Conservation (phyloP, 768 basidiomycete genomes). For the Sporobolomyces phaffii region DNA sequence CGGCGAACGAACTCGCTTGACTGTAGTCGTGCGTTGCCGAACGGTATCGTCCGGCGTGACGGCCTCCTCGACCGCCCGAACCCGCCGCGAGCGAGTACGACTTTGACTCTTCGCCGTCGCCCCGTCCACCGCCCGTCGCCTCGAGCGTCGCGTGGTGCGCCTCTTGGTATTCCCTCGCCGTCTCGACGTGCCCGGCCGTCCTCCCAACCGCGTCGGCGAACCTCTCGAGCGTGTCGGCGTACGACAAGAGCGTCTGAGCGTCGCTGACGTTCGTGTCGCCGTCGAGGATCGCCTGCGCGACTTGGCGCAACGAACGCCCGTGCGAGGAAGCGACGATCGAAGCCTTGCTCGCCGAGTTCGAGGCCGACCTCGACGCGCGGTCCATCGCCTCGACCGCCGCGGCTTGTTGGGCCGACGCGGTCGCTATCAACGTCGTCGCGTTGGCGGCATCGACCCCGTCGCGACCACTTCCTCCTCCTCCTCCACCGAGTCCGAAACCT, state of each 20-base stretch:
- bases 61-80: neutral
- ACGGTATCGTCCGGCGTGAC: neutral
- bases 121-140: neutral
- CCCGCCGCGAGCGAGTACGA: neutral
- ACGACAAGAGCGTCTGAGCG: neutral
- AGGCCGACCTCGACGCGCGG: neutral
- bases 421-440: no score
- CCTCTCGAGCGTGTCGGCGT: neutral
- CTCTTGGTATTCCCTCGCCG: neutral
- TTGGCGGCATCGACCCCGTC: no score
- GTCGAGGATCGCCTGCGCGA: neutral
- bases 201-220: neutral
- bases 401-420: no score
- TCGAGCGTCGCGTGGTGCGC: neutral
- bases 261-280: neutral
- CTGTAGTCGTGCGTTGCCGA: neutral
- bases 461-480: no score
- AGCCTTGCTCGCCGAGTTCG: neutral
- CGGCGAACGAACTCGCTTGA: neutral
- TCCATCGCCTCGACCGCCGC: neutral
- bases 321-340: neutral
- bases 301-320: neutral
- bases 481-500: no score
- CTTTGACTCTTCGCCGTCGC: neutral
- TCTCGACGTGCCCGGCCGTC: neutral